Conservation (phyloP, 345 rosid species). For the Aethionema arabicum region DNA sequence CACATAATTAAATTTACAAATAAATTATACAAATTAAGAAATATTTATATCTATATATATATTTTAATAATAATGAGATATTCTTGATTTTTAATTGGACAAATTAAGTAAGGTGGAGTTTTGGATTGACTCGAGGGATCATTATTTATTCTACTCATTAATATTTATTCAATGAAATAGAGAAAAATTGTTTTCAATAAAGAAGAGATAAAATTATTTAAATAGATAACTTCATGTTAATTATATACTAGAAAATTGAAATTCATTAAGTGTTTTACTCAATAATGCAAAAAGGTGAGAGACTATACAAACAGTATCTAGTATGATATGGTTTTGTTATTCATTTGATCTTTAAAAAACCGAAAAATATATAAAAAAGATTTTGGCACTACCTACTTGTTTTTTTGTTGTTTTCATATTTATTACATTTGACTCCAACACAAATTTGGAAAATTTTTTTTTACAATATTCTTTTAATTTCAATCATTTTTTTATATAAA, state of each 20-base stretch:
- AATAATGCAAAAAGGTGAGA: too few relatives aligned
- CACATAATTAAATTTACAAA: background rate
- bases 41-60: background rate
- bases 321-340: too few relatives aligned
- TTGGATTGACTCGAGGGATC: slow-evolving; percentile 72
- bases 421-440: background rate
- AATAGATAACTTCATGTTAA: background rate
- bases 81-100: slow-evolving; percentile 8
- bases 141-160: slow-evolving; percentile 24
- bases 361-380: too few relatives aligned
- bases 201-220: background rate
- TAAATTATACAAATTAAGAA: background rate
- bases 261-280: too few relatives aligned
- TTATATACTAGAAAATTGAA: too few relatives aligned
- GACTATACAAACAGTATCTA: too few relatives aligned
- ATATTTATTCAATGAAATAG: slow-evolving; percentile 9
- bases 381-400: too few relatives aligned
- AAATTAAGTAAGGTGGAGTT: slow-evolving; percentile 16
- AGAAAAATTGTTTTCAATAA: background rate
- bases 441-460: background rate
- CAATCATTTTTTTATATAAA: background rate
- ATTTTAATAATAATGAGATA: slow-evolving; percentile 40
- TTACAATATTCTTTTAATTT: background rate
- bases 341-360: too few relatives aligned
- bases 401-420: background rate